phyloP scores from a whole-genome alignment of 768 basidiomycete species.

The Lentinula sp. region DNA sequence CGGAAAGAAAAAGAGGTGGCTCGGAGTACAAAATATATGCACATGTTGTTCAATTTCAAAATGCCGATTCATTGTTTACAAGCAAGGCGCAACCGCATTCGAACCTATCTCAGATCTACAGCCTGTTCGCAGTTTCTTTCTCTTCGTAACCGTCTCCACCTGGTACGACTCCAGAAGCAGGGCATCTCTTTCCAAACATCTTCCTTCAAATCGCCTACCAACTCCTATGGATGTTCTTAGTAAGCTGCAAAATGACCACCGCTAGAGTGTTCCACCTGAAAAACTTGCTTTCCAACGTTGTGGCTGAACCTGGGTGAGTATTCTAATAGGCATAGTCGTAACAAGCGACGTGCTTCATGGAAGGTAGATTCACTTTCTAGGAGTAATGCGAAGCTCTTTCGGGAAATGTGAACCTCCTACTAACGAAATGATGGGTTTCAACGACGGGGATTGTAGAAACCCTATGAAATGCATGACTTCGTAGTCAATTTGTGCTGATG shows the following conservation, averaged over 20 bases:
- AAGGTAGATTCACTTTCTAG: constrained; percentile 7
- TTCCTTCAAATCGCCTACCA: constrained; percentile 26
- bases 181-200: constrained; percentile 31
- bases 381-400: constrained; percentile 28
- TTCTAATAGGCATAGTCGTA: not conserved
- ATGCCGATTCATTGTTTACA: no score
- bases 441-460: no score
- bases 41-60: no score
- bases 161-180: constrained; percentile 23
- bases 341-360: no score
- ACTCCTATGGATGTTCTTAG: constrained; percentile 11
- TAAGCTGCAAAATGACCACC: constrained; percentile 6
- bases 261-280: not conserved
- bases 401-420: constrained; percentile 46
- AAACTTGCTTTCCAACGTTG: constrained; percentile 1
- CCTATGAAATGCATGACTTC: not conserved
- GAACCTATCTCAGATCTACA: not conserved
- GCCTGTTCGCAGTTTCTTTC: no score
- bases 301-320: not conserved
- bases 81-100: no score
- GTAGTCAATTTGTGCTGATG: not conserved
- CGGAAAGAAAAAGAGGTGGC: no score
- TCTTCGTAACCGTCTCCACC: constrained; percentile 21
- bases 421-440: constrained; percentile 28
- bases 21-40: no score